phyloP scores from a whole-genome alignment of 345 rosid species.

The Citrus maxima region DNA sequence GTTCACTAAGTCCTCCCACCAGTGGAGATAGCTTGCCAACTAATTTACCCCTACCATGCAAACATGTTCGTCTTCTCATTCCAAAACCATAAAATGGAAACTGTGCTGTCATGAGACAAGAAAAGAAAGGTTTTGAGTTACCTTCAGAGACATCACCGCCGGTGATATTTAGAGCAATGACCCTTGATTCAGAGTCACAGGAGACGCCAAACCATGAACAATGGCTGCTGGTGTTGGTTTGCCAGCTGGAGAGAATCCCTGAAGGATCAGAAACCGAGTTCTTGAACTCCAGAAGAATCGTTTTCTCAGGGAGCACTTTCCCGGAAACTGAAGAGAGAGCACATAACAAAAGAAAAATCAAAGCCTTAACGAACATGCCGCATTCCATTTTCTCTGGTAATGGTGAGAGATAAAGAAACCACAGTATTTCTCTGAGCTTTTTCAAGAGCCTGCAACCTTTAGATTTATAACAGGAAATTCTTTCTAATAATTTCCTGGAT shows the following conservation, averaged over 20 bases:
- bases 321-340: slow-evolving; percentile 5
- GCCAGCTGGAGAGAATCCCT: slow-evolving; percentile 27
- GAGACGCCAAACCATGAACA: slow-evolving; percentile 31
- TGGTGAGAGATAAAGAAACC: not conserved
- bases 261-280: slow-evolving; percentile 24
- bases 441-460: not conserved
- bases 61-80: slow-evolving; percentile 6
- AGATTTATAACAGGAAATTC: too few relatives aligned
- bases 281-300: slow-evolving; percentile 25
- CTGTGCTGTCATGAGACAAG: slow-evolving; percentile 1
- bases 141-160: slow-evolving; percentile 18
- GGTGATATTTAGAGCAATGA: slow-evolving; percentile 19
- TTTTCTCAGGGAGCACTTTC: not conserved
- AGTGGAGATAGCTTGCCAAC: slow-evolving; percentile 29
- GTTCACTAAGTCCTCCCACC: slow-evolving; percentile 24
- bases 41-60: slow-evolving; percentile 15
- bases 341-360: slow-evolving; percentile 11
- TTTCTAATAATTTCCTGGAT: not conserved
- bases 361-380: not conserved
- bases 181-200: slow-evolving; percentile 22
- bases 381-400: slow-evolving; percentile 9
- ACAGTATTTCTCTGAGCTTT: not conserved
- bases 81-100: slow-evolving; percentile 24
- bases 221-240: slow-evolving; percentile 1
- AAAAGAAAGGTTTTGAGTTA: slow-evolving; percentile 9